A percentile compares a stretch with the other conserved stretches of the same genome.
Evolutionary conservation across 495 filamentous ascomycete genomes (phyloP).

Genomic region (Amphirosellinia nigrospora): DNA sequence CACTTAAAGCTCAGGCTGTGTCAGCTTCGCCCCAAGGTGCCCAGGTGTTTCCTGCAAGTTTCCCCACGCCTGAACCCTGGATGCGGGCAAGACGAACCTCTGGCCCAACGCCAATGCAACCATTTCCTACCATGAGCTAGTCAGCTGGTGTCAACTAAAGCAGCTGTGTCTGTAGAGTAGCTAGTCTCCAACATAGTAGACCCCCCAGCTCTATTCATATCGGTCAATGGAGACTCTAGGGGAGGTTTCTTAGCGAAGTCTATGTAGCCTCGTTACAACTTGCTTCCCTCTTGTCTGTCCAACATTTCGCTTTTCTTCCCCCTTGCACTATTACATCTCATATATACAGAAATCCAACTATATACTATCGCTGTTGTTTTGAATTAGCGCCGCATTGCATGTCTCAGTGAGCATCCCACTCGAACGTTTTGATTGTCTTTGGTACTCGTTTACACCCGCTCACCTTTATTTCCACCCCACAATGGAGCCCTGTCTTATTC

Average conservation of each 20-base stretch:
- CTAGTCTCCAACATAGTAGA: background rate
- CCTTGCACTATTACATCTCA: background rate
- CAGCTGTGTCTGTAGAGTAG: background rate
- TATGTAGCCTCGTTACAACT: background rate
- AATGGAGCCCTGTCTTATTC: background rate
- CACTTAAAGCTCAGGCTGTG: background rate
- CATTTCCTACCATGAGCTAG: background rate
- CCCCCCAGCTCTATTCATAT: background rate
- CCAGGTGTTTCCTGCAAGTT: background rate
- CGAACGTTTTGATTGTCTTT: background rate
- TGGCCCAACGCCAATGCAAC: background rate
- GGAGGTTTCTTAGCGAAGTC: background rate
- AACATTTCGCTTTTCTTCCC: background rate
- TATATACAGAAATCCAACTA: background rate
- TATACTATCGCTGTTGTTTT: background rate
- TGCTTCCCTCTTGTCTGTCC: background rate
- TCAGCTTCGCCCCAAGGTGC: conserved; percentile 7
- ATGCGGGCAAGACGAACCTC: conserved; percentile 6
- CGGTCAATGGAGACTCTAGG: background rate
- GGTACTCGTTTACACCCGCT: background rate
- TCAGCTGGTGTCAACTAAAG: background rate
- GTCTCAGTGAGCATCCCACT: background rate
- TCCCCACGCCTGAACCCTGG: conserved; percentile 9
- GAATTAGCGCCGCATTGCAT: background rate
- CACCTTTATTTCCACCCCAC: conserved; percentile 1